Percentiles rank a stretch among this genome's conserved stretches.
phyloP scores from a whole-genome alignment of 1,284 basidiomycete genomes.

The Xanthoconium separans region DNA sequence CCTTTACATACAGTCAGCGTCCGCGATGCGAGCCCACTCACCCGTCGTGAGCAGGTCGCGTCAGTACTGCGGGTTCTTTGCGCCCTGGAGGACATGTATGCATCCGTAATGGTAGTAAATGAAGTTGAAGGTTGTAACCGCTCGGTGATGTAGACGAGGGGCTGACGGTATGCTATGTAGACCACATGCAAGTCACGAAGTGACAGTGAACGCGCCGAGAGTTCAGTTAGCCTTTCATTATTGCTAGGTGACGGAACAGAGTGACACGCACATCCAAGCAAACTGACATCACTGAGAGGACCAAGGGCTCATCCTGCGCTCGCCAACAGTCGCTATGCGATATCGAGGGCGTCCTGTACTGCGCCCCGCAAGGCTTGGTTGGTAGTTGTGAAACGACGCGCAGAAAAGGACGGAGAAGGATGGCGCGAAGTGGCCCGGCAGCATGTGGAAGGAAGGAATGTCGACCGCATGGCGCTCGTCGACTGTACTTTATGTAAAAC shows the following conservation, averaged over 20 bases:
- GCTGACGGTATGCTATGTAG: constrained; percentile 74
- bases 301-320: no score
- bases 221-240: constrained; percentile 9
- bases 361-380: no score
- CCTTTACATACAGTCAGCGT: constrained; percentile 40
- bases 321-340: no score
- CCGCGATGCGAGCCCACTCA: constrained; percentile 72
- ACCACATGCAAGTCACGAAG: background rate
- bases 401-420: no score
- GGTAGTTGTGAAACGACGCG: no score
- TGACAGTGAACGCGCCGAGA: background rate
- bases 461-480: no score
- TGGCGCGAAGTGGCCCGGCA: no score
- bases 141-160: constrained; percentile 83
- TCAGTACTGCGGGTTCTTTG: constrained; percentile 69
- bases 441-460: no score
- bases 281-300: no score
- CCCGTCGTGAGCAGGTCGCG: constrained; percentile 68
- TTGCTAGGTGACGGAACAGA: background rate
- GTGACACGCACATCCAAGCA: constrained; percentile 48
- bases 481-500: no score
- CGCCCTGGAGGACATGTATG: constrained; percentile 77
- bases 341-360: no score
- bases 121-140: constrained; percentile 83
- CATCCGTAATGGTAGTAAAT: constrained; percentile 58